Evolutionary conservation across 2,329 filamentous ascomycete species (phyloP), one percentile per base, ranked within the genome.

Genomic region (Hirsutella minnesotensis): DNA sequence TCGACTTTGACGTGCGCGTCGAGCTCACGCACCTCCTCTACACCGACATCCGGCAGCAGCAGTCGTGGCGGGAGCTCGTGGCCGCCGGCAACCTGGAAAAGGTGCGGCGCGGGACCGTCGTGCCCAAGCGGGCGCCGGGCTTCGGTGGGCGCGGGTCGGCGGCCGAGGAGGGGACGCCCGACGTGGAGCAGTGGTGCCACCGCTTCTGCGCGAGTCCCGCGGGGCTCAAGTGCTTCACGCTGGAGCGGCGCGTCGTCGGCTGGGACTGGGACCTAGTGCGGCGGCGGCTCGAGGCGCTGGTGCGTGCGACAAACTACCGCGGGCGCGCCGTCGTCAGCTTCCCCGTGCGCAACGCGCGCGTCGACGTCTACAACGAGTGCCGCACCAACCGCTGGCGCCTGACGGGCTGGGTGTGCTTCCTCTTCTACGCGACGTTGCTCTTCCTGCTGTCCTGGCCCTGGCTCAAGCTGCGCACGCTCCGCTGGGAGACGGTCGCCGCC

Each of bases 401-500:
- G 38, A 79, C 70, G 1, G 57, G 56, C 7, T 86, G 79, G 78
- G 65, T 86, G 37, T 65, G 72, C 35, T 75, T 75, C 67, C 37
- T 85, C 9, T 85, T 80, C 62, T 78, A 75, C 55, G 57, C 84
- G 5, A 78, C 78, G 0, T 76, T 86, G 46, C 59, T 83, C 12
- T 83, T 83, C 70, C 53, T 88, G 44, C 67, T 88, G 50, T 66
- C 74, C 3, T 88, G 83, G 83, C 83, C 83, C 0, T 72, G 75
- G 44, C 67, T 88, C 12, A 80, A 76, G 61, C 70, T 86, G 55
- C 62, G 72, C 16, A 88, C 83, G 2, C 77, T 75, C 55, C 69
- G 75, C 39, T 88, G 80, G 63, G 72, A 81, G 48, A 78, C 84
- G 3, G 70, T 77, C 3, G 65, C 68, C 19, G 71, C 73, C 0